Evolutionary conservation across 805 yeast species (phyloP).

Genomic region (Wickerhamiella spandovensis): DNA sequence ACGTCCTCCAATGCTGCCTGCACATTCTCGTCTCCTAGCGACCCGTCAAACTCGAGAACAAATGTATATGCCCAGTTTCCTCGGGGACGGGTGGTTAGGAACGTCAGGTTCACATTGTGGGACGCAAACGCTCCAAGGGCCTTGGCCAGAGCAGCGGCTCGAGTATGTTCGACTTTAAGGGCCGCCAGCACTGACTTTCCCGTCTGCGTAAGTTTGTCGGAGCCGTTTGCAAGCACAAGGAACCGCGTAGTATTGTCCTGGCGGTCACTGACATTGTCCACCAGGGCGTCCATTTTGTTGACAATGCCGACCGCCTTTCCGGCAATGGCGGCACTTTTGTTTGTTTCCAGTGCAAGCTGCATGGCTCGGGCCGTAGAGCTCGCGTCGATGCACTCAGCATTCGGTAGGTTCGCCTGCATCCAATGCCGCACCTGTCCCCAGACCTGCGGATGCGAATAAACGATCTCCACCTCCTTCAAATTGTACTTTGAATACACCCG

Average conservation of each 20-base stretch:
- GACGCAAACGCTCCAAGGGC: conserved; percentile 46
- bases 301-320: conserved; percentile 52
- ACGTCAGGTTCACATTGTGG: conserved; percentile 47
- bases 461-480: conserved; percentile 34
- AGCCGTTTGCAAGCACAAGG: conserved; percentile 33
- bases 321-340: conserved; percentile 54
- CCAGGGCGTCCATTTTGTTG: conserved; percentile 42
- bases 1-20: conserved; percentile 28
- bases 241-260: conserved; percentile 76
- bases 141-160: conserved; percentile 62
- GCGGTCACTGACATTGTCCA: conserved; percentile 53
- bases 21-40: conserved; percentile 3
- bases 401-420: conserved; percentile 26
- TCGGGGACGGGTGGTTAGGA: conserved; percentile 70
- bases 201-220: not conserved
- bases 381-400: conserved; percentile 44
- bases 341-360: conserved; percentile 36
- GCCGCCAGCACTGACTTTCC: conserved; percentile 38
- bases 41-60: conserved; percentile 55
- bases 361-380: conserved; percentile 83
- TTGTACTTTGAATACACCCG: conserved; percentile 39
- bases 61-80: conserved; percentile 70
- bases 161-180: conserved; percentile 45
- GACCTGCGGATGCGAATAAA: conserved; percentile 93
- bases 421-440: conserved; percentile 83